Evolutionary conservation across 139 green algal species (phyloP).

Genomic region (Microglena sp.): DNA sequence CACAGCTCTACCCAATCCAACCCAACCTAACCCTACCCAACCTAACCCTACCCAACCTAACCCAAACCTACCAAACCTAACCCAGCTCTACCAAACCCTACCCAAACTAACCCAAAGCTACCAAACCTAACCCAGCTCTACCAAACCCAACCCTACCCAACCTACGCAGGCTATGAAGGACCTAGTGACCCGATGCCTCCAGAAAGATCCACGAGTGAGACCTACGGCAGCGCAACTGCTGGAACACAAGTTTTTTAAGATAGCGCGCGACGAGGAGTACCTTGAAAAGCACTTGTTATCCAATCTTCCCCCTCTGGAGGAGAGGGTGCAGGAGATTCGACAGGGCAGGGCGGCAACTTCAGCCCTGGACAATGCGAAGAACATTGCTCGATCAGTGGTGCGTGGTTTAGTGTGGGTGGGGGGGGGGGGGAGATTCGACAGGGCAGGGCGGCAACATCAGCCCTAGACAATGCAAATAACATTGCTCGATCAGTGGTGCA

Average conservation of each 20-base stretch:
- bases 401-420: too few species aligned
- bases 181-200: conserved; percentile 86
- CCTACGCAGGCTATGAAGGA: conserved; percentile 6
- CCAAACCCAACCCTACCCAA: background rate
- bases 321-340: conserved; percentile 74
- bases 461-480: conserved; percentile 40
- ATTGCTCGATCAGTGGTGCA: conserved; percentile 33
- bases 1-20: too few species aligned
- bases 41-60: too few species aligned
- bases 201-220: conserved; percentile 86
- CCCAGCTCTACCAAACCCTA: too few species aligned
- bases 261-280: conserved; percentile 64
- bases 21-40: too few species aligned
- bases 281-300: conserved; percentile 71
- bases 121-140: too few species aligned
- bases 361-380: conserved; percentile 37
- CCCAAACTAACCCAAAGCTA: too few species aligned
- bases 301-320: conserved; percentile 65
- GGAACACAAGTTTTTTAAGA: conserved; percentile 98
- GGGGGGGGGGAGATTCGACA: conserved; percentile 69
- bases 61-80: too few species aligned
- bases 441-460: conserved; percentile 39
- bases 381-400: conserved; percentile 34
- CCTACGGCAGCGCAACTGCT: conserved; percentile 88
- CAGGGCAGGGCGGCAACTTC: conserved; percentile 41